Conservation (phyloP, 2,329 filamentous ascomycete species). For the Aspergillus latus region DNA sequence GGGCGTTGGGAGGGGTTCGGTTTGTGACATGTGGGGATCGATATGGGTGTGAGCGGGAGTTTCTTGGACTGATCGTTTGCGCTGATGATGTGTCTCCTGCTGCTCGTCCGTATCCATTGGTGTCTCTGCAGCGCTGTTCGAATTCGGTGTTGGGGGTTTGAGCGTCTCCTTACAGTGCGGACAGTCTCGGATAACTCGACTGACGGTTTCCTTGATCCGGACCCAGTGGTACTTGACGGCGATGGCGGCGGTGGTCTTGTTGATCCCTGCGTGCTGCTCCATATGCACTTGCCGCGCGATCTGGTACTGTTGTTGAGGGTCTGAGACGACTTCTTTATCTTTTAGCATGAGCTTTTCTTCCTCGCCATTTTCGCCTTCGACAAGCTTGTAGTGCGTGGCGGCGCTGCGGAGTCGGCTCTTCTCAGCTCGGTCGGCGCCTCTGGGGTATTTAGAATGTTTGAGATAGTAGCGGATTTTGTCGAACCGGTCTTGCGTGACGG, state of each 20-base stretch:
- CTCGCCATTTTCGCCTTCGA: conserved; percentile 50
- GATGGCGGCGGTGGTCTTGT: conserved; percentile 94
- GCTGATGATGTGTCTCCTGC: neutral
- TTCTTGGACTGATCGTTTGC: neutral
- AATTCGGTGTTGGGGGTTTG: conserved; percentile 52
- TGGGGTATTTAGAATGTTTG: conserved; percentile 89
- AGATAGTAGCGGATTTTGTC: conserved; percentile 98
- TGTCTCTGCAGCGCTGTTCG: conserved; percentile 17
- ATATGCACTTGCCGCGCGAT: conserved; percentile 78
- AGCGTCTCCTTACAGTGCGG: conserved; percentile 79
- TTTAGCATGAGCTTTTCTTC: conserved; percentile 87
- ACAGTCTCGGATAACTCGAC: conserved; percentile 90
- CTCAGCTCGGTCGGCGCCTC: conserved; percentile 88
- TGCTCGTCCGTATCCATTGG: conserved; percentile 15
- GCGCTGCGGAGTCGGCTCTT: conserved; percentile 92
- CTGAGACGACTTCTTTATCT: conserved; percentile 93
- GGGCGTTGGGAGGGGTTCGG: conserved; percentile 16
- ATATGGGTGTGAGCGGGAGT: neutral
- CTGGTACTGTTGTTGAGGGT: conserved; percentile 85
- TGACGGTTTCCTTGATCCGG: conserved; percentile 95
- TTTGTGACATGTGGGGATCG: conserved; percentile 7
- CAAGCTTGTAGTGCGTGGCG: conserved; percentile 89
- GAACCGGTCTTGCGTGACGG: conserved; percentile 92
- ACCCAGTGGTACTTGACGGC: conserved; percentile 97
- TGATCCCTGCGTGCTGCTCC: conserved; percentile 83